Base-by-base conservation (phyloP, 2,329 filamentous ascomycete genomes). In the Cytospora piceicola region DNA sequence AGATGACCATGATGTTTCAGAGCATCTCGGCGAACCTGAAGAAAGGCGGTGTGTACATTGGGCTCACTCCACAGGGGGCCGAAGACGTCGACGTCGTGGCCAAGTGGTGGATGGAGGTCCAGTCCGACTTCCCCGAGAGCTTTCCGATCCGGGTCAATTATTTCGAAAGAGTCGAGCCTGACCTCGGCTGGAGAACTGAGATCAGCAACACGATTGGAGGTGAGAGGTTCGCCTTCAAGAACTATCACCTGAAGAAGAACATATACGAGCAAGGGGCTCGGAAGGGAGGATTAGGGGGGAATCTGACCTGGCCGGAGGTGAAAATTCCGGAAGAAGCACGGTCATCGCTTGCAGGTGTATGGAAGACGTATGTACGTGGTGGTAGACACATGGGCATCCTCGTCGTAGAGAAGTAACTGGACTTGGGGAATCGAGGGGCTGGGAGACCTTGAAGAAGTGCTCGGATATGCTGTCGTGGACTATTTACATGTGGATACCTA, bases 21-120 rank as follows among this genome's bases (percentile, higher is more conserved):
- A 79, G 75, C 42, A 71, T 78, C 29, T 64, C 73, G 9, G 54
- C 71, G 24, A 77, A 77, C 67, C 73, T 79, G n/a, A 73, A 71
- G 58, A 71, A 72, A 0, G 76, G 74, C 6, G 76, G 77, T 2
- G 68, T 69, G 24, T 77, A 77, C 61, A 69, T 78, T 46, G 72
- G 71, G 9, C 60, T 78, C n/a, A 74, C 70, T 4, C 60, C 63
- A 20, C 64, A 62, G 1, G 42, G 46, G 3, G 63, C 39, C 6
- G 65, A 67, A 4, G 67, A 71, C 27, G 46, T 69, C 4, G 68
- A 67, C 36, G 55, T 55, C 3, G 61, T 66, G 15, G 66, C 51
- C 7, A 27, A 58, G 24, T 36, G 30, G 8, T 58, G 56, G 36
- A 62, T 51, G 12, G 53, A 59, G 1, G 24, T 61, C 4, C 53